Percentiles rank a stretch among this genome's conserved stretches.
Evolutionary conservation across 2,329 filamentous ascomycete species (phyloP).

Genomic region (Ambrosiella cleistominuta): DNA sequence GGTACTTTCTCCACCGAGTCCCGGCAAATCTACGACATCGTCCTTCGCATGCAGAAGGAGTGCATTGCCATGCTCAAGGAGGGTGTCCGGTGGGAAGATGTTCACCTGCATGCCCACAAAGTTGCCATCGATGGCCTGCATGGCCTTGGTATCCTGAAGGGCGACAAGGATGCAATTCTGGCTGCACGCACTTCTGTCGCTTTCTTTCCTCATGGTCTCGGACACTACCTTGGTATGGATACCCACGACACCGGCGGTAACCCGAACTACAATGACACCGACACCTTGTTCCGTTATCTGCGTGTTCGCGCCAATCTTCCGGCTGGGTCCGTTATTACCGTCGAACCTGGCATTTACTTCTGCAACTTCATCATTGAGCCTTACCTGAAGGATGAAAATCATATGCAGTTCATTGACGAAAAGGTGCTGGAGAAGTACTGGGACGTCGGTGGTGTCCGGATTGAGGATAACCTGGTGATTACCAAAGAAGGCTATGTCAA

Average conservation of each 20-base stretch:
- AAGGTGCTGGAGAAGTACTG: constrained; percentile 62
- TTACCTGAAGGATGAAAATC: constrained; percentile 53
- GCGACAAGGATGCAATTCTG: constrained; percentile 53
- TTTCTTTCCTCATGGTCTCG: constrained; percentile 82
- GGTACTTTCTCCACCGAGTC: constrained; percentile 54
- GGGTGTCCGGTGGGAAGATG: constrained; percentile 62
- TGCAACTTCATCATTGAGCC: constrained; percentile 76
- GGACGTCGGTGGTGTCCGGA: constrained; percentile 58
- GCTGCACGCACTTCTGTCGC: constrained; percentile 64
- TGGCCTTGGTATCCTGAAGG: constrained; percentile 54
- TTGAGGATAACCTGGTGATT: constrained; percentile 57
- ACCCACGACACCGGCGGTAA: constrained; percentile 76
- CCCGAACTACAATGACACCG: constrained; percentile 59
- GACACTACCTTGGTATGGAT: constrained; percentile 83
- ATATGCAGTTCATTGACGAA: constrained; percentile 60
- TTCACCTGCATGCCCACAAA: constrained; percentile 63
- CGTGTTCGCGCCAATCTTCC: constrained; percentile 60
- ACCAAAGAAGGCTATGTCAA: constrained; percentile 54
- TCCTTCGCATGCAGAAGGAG: constrained; percentile 70
- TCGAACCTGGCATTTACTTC: constrained; percentile 90
- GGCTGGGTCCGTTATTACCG: constrained; percentile 70
- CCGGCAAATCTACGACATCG: constrained; percentile 62
- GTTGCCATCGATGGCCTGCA: constrained; percentile 69
- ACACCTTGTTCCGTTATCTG: constrained; percentile 75
- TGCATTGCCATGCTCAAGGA: constrained; percentile 56